Evolutionary conservation across 148 eudicot species (phyloP).

Genomic region (Arbutus unedo): DNA sequence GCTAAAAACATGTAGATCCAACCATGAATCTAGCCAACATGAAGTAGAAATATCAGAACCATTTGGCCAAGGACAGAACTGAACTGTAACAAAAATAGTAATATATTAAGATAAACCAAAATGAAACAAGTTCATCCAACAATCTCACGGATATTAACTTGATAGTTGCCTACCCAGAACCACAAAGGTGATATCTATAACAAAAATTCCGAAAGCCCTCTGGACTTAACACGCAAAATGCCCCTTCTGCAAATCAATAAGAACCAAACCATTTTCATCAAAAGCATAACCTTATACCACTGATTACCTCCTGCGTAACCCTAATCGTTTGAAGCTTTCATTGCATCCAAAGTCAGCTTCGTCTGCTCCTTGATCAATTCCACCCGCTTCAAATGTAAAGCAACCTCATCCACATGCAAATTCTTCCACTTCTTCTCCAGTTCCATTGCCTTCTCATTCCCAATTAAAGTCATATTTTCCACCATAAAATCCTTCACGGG

Average conservation of each 20-base stretch:
- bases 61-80: neutral
- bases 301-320: neutral
- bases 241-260: neutral
- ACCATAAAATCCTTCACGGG: conserved; percentile 11
- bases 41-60: neutral
- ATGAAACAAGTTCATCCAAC: neutral
- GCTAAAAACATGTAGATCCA: too few species aligned
- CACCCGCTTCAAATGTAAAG: conserved; percentile 15
- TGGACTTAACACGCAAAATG: neutral
- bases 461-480: conserved; percentile 24
- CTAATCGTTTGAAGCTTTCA: conserved; percentile 16
- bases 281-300: neutral
- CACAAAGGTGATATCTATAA: neutral
- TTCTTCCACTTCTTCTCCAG: conserved; percentile 45
- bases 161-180: neutral
- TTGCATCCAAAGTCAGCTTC: conserved; percentile 16
- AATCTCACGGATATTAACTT: neutral
- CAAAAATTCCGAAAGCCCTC: neutral
- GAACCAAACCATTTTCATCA: neutral
- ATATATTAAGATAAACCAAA: conserved; percentile 2
- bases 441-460: conserved; percentile 28
- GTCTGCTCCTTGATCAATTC: conserved; percentile 26
- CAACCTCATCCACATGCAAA: conserved; percentile 21
- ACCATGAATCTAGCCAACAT: neutral
- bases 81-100: neutral